A percentile compares a stretch with the other conserved stretches of the same genome.
These are phyloP conservation scores for Phaeosphaeriaceae sp. DNA, from an alignment of 2,329 filamentous ascomycete genomes.

Conservation along the genomic window DNA sequence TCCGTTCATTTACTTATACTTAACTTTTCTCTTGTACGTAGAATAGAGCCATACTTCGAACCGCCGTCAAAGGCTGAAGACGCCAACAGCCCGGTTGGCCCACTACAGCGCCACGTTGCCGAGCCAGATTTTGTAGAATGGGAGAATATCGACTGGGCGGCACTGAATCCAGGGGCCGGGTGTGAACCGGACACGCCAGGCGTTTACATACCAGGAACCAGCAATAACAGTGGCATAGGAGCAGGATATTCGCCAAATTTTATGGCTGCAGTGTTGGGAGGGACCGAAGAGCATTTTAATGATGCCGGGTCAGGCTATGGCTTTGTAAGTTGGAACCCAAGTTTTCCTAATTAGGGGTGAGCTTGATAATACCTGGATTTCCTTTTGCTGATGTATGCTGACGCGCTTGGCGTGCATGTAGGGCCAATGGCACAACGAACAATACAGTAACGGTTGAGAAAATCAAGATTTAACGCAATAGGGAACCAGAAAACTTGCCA, in stretches of 20 bases:
- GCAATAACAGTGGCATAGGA: neutral
- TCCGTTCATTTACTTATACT: constrained; percentile 42
- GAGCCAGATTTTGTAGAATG: constrained; percentile 38
- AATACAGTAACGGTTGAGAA: constrained; percentile 20
- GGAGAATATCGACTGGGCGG: constrained; percentile 42
- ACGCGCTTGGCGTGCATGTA: constrained; percentile 19
- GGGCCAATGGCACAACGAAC: constrained; percentile 23
- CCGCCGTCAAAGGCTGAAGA: constrained; percentile 21
- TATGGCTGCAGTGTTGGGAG: neutral
- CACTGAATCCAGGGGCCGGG: constrained; percentile 10
- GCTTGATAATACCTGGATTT: neutral
- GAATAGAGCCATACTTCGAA: constrained; percentile 37
- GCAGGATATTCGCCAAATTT: neutral
- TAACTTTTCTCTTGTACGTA: constrained; percentile 31
- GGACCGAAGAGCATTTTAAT: constrained; percentile 16
- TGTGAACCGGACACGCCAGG: constrained; percentile 3
- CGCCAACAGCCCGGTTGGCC: constrained; percentile 31
- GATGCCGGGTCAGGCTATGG: constrained; percentile 26
- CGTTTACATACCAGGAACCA: neutral
- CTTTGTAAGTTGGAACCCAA: constrained; percentile 12
- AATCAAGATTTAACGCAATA: neutral
- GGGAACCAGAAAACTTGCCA: neutral
- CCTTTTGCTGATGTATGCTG: constrained; percentile 21
- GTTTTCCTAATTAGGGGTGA: neutral
- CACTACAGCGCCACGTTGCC: constrained; percentile 37